These are phyloP conservation scores for Sugiyamaella grinbergsii DNA, from an alignment of 1,139 yeast genomes.

Conservation along the genomic window DNA sequence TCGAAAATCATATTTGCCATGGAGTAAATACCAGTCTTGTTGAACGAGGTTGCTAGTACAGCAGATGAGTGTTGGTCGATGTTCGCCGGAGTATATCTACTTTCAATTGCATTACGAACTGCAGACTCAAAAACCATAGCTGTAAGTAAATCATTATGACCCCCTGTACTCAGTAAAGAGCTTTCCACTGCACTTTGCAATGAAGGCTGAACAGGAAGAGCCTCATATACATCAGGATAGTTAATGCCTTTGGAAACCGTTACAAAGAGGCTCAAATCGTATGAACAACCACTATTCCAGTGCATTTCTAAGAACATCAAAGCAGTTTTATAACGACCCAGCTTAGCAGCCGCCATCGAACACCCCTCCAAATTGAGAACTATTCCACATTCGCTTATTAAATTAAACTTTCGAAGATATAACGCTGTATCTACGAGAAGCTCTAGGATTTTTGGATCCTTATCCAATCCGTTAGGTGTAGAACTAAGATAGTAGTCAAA, in stretches of 20 bases:
- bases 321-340: conserved; percentile 26
- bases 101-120: conserved; percentile 48
- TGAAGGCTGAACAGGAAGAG: conserved; percentile 66
- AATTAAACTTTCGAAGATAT: conserved; percentile 13
- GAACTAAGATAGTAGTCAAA: conserved; percentile 8
- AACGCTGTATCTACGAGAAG: conserved; percentile 14
- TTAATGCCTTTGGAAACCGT: conserved; percentile 54
- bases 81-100: conserved; percentile 5
- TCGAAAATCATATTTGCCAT: conserved; percentile 43
- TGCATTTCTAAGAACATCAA: conserved; percentile 29
- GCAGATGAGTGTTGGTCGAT: neutral
- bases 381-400: conserved; percentile 3
- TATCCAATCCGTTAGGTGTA: neutral
- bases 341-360: conserved; percentile 21
- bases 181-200: conserved; percentile 49
- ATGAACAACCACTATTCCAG: conserved; percentile 21
- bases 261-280: conserved; percentile 17
- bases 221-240: conserved; percentile 63
- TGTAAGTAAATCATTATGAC: conserved; percentile 33
- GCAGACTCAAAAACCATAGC: conserved; percentile 60
- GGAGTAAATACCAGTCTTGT: conserved; percentile 53
- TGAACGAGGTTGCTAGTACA: conserved; percentile 41
- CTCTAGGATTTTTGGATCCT: neutral
- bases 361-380: conserved; percentile 10
- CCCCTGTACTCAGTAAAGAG: conserved; percentile 23